phyloP scores from a whole-genome alignment of 257 asterid genomes.

The Solanum rostratum region DNA sequence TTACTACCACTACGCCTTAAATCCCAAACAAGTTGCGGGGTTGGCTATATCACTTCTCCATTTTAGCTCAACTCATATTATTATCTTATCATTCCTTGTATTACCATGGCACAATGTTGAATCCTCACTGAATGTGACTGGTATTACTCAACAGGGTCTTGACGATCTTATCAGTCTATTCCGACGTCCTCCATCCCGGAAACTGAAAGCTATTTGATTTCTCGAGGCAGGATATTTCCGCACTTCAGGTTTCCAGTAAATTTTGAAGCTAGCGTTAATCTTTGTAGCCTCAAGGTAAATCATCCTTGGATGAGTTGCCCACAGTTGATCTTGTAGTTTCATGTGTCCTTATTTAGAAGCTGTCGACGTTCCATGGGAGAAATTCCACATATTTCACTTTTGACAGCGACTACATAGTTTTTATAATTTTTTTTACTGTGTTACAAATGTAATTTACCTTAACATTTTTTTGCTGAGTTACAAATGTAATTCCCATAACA shows the following conservation, averaged over 20 bases:
- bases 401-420: not conserved
- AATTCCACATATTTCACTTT: not conserved
- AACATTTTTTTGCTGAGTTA: not conserved
- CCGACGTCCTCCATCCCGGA: slow-evolving; percentile 89
- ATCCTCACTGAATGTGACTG: not conserved
- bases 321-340: not conserved
- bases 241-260: not conserved
- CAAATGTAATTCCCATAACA: not conserved
- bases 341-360: not conserved
- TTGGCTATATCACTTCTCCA: not conserved
- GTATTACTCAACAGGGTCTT: slow-evolving; percentile 53
- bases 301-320: slow-evolving; percentile 8
- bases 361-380: not conserved
- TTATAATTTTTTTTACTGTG: not conserved
- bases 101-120: not conserved
- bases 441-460: not conserved
- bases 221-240: not conserved
- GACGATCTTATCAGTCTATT: slow-evolving; percentile 84
- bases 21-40: not conserved
- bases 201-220: slow-evolving; percentile 50
- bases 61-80: not conserved
- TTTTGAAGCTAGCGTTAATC: not conserved
- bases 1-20: no score
- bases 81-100: not conserved
- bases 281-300: slow-evolving; percentile 17